Evolutionary conservation across 192 early-diverging fungal genomes (phyloP).

Genomic region (Coemansia javaensis): DNA sequence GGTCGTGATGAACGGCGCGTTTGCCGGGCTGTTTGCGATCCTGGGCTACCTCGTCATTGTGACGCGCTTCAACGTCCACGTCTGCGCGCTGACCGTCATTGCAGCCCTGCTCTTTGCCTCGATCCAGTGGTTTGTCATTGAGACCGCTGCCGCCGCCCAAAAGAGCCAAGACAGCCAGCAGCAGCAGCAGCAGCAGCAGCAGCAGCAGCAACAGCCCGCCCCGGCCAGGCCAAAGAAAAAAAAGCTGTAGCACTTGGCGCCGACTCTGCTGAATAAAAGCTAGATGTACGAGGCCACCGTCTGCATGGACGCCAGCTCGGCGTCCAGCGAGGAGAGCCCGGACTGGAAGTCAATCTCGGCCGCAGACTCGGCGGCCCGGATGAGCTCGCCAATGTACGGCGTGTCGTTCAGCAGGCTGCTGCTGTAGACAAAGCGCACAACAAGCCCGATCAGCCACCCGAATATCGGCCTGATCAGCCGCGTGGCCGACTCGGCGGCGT

Average conservation of each 20-base stretch:
- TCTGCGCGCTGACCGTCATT: constrained; percentile 36
- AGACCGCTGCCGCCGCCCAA: constrained; percentile 2
- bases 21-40: constrained; percentile 38
- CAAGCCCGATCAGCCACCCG: constrained; percentile 17
- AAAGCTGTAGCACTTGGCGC: constrained; percentile 30
- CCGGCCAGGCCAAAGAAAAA: constrained; percentile 21
- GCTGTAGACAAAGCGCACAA: constrained; percentile 18
- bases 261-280: constrained; percentile 1
- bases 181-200: constrained; percentile 5
- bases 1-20: constrained; percentile 46
- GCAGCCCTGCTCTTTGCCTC: constrained; percentile 31
- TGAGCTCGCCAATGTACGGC: constrained; percentile 44
- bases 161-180: no score
- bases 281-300: background rate
- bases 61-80: constrained; percentile 45
- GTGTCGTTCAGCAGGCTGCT: constrained; percentile 34
- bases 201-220: constrained; percentile 1
- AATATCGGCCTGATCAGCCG: constrained; percentile 23
- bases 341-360: constrained; percentile 17
- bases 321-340: constrained; percentile 3
- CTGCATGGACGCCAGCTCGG: background rate
- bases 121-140: constrained; percentile 45
- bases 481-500: constrained; percentile 16
- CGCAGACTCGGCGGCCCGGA: constrained; percentile 20
- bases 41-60: constrained; percentile 36